Base-by-base conservation (phyloP, 345 rosid species). In the Conringia planisiliqua region DNA sequence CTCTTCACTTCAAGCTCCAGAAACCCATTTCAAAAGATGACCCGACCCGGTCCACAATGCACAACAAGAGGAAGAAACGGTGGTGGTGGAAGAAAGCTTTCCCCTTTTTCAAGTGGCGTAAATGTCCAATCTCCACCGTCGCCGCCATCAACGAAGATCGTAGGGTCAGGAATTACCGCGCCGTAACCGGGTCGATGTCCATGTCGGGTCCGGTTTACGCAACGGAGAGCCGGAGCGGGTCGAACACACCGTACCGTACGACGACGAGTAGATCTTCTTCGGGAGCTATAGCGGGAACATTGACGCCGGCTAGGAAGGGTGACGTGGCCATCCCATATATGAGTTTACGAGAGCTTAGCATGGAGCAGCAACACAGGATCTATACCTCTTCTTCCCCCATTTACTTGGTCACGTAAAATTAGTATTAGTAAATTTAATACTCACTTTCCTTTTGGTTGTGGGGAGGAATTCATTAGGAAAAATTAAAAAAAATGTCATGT, bases 61-160 rank as follows among this genome's bases (percentile, higher is more conserved):
- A 71, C 76, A 77, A 46, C 75, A 36, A 73, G 50, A 85, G 79
- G 78, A 87, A 84, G 88, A 87, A 82, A 69, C 80, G 80, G 5
- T 85, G 93, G 78, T 91, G 98, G 97, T 93, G 98, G 98, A 87
- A 74, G 73, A 90, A 81, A 32, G 93, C 97, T 8, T 73, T 91
- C 17, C 74, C 83, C 18, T 85, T 90, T 81, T 82, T 91, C 86
- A 90, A 86, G 26, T 82, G 91, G 84, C 83, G 84, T 68, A 84
- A 81, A 71, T 79, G 87, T 81, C 47, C 77, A 51, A 69, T 54
- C 50, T 62, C 43, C 75, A n/a, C 60, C 70, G 50, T 30, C 30
- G 38, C 35, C 30, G 38, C 35, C 44, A 17, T 24, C 20, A 65
- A 83, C 22, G 77, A 74, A 3, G 79, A 73, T 42, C 72, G 70